Base-by-base conservation (phyloP, 2,329 filamentous ascomycete species). In the Cytospora chrysosperma region DNA sequence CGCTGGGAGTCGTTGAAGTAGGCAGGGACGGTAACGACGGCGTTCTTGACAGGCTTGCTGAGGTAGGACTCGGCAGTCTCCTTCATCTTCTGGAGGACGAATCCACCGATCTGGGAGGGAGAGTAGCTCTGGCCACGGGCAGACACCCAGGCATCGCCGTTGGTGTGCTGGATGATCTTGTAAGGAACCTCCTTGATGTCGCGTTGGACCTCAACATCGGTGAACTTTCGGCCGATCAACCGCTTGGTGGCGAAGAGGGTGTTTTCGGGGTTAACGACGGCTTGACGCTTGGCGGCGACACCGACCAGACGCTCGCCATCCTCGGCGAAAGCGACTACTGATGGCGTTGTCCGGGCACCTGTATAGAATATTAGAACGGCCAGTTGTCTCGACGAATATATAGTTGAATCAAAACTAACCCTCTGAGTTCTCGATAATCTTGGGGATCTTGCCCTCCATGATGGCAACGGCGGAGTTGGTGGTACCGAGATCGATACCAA, bases 1-100 rank as follows among this genome's bases (percentile, higher is more conserved):
- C 93, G 91, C 83, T 98, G 93, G 66, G 92, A 93, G 80, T 98
- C 93, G 81, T 98, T 98, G 87, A 98, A 98, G 86, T 98, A 98
- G 73, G 93, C 93, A 68, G 93, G 93, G 43, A 97, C 93, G 67
- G 94, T 98, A 71, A 98, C 94, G 67, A 98, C 94, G 72, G 93
- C 94, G 76, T 98, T 97, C 87, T 96, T 95, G 74, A 96, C 82
- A 66, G 87, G 87, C 84, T 93, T 96, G 81, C 90, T 88, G 69
- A 97, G 87, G 82, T 96, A 97, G 67, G 90, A 84, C 84, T 97
- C 93, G 69, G 94, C 94, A 59, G 94, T 98, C 85, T 97, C 94
- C 88, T 96, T 97, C 94, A 97, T 97, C 88, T 98, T 97, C 79
- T 93, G 89, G 73, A 98, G 87, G 70, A 97, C 85, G 79, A 97